Evolutionary conservation across 2,329 filamentous ascomycete species (phyloP).

Genomic region (Aspergillus versicolor): DNA sequence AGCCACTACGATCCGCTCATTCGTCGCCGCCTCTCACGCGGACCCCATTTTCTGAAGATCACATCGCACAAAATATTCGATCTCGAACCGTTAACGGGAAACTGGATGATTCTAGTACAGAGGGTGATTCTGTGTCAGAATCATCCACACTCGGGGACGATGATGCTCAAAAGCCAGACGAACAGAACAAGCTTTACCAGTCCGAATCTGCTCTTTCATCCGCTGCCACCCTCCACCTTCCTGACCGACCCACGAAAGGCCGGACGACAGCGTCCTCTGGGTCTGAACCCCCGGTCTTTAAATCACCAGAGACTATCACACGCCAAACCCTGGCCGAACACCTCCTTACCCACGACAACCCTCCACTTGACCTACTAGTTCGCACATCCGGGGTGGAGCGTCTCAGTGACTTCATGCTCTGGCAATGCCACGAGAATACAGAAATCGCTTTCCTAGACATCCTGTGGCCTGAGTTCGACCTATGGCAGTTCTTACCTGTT

Average conservation of each 20-base stretch:
- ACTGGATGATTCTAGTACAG: constrained; percentile 45
- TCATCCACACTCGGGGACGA: constrained; percentile 46
- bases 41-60: constrained; percentile 79
- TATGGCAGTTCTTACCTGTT: constrained; percentile 91
- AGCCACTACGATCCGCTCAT: constrained; percentile 56
- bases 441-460: constrained; percentile 90
- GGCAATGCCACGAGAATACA: constrained; percentile 93
- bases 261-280: constrained; percentile 35
- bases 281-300: constrained; percentile 40
- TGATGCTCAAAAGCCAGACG: constrained; percentile 30
- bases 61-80: constrained; percentile 82
- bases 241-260: constrained; percentile 29
- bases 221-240: constrained; percentile 51
- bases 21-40: constrained; percentile 38
- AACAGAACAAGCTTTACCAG: constrained; percentile 29
- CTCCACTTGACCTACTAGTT: constrained; percentile 86
- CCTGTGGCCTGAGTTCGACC: constrained; percentile 92
- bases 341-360: constrained; percentile 82
- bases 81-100: constrained; percentile 53
- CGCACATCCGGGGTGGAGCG: constrained; percentile 91
- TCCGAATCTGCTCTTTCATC: constrained; percentile 39
- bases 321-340: constrained; percentile 77
- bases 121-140: constrained; percentile 44
- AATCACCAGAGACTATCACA: constrained; percentile 87
- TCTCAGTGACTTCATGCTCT: constrained; percentile 96